phyloP scores from a whole-genome alignment of 495 filamentous ascomycete species.

The Tuber brumale region DNA sequence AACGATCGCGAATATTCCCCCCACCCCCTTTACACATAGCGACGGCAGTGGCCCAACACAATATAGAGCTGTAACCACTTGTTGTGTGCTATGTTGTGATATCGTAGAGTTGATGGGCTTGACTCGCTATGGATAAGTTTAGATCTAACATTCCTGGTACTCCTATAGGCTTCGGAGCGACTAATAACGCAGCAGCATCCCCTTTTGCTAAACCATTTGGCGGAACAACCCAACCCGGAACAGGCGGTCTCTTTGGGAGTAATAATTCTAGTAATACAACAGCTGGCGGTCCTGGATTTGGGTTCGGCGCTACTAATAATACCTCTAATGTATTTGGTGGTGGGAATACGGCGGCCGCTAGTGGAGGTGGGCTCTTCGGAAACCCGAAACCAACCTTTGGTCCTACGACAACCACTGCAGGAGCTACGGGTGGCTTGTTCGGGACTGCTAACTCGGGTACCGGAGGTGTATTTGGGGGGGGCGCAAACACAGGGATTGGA shows the following conservation, averaged over 20 bases:
- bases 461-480: slow-evolving; percentile 51
- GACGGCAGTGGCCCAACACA: slow-evolving; percentile 20
- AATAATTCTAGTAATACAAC: slow-evolving; percentile 46
- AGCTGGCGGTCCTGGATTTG: slow-evolving; percentile 52
- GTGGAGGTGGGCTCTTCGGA: slow-evolving; percentile 39
- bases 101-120: slow-evolving; percentile 28
- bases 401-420: slow-evolving; percentile 46
- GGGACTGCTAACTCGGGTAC: slow-evolving; percentile 45
- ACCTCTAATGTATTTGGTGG: slow-evolving; percentile 41
- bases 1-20: slow-evolving; percentile 21
- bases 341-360: slow-evolving; percentile 39
- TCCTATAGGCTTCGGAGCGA: slow-evolving; percentile 51
- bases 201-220: slow-evolving; percentile 47
- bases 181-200: slow-evolving; percentile 36
- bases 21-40: background rate
- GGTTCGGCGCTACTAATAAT: slow-evolving; percentile 38
- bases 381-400: slow-evolving; percentile 46
- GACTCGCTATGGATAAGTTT: slow-evolving; percentile 23
- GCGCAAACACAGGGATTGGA: slow-evolving; percentile 47
- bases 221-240: slow-evolving; percentile 41
- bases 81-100: slow-evolving; percentile 23
- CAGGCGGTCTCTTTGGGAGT: slow-evolving; percentile 46
- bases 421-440: slow-evolving; percentile 44
- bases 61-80: slow-evolving; percentile 16
- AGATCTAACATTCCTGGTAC: slow-evolving; percentile 34